Evolutionary conservation across 2,329 filamentous ascomycete genomes (phyloP), one percentile per base, ranked within the genome.

Genomic region (Fusarium penzigii): DNA sequence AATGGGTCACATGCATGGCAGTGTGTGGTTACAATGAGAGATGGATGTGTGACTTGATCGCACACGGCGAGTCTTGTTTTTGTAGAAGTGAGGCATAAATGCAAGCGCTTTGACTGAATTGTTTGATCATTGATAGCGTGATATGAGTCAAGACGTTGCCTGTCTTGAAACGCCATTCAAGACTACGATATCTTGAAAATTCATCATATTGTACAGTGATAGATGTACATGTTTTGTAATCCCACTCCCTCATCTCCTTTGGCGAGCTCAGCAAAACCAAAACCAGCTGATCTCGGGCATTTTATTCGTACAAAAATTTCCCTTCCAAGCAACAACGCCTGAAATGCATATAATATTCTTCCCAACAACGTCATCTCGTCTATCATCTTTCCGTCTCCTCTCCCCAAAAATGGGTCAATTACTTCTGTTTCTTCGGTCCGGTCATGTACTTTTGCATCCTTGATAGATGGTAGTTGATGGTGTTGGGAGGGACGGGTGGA

Each of bases 381-480:
- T 38, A 25, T 39, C 5, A 14, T 40, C 36, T 20, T 17, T 17
- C 29, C n/a, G n/a, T 20, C 16, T 34, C 32, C 29, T 17, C 17
- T 16, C 5, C 38, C 16, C 29, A 32, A 14, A 39, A 17, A 29
- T 39, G 52, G 17, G 39, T 42, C 29, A 49, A 16, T 63, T 61
- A 73, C 52, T 69, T 71, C 49, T 68, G 65, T 65, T 70, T 75
- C 57, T 58, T 56, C 44, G 65, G 68, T 46, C 65, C 74, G n/a
- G 72, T 92, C 83, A 82, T 85, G 77, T 60, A 85, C 81, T 66
- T 87, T 81, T 75, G 87, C 82, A 78, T 95, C 78, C 94, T 84
- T 61, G 83, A 82, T 41, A 97, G 78, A 71, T 97, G 92, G 79
- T 92, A 92, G 76, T 97, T 97, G 83, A 97, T 92, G 71, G 86